These are phyloP conservation scores for Monosporozyma solicola DNA, from an alignment of 805 yeast species.

Conservation along the genomic window DNA sequence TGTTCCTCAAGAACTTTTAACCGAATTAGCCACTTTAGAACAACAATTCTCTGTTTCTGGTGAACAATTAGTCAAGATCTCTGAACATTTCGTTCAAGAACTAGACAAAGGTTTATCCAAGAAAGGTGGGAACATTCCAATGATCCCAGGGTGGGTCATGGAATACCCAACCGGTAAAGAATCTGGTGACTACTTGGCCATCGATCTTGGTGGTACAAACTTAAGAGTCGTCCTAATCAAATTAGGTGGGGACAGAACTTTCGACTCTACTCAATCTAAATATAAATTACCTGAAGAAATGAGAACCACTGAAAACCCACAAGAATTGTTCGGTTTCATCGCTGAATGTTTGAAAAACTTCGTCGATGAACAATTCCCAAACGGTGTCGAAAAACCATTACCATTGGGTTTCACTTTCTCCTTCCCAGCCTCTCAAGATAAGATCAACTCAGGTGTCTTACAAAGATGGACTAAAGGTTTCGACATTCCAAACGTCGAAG, in stretches of 20 bases:
- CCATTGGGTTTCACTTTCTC: slow-evolving; percentile 94
- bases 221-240: slow-evolving; percentile 84
- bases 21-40: slow-evolving; percentile 52
- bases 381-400: slow-evolving; percentile 50
- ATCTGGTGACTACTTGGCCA: slow-evolving; percentile 81
- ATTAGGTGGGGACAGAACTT: slow-evolving; percentile 73
- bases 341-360: slow-evolving; percentile 73
- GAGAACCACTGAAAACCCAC: slow-evolving; percentile 64
- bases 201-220: slow-evolving; percentile 96
- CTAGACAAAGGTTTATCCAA: slow-evolving; percentile 71
- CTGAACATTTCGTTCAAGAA: slow-evolving; percentile 69
- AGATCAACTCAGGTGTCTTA: slow-evolving; percentile 76
- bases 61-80: slow-evolving; percentile 53
- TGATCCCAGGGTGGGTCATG: slow-evolving; percentile 96
- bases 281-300: slow-evolving; percentile 67
- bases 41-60: slow-evolving; percentile 51
- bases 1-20: slow-evolving; percentile 54
- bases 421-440: slow-evolving; percentile 77
- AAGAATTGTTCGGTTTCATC: slow-evolving; percentile 76
- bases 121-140: slow-evolving; percentile 82
- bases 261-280: slow-evolving; percentile 81
- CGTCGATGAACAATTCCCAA: slow-evolving; percentile 56
- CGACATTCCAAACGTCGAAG: slow-evolving; percentile 89
- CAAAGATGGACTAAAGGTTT: slow-evolving; percentile 98
- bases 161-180: slow-evolving; percentile 90